Percentiles rank a stretch among this genome's conserved stretches.
These are phyloP conservation scores for Fomitopsis betulina DNA, from an alignment of 1,284 basidiomycete species.

Conservation along the genomic window DNA sequence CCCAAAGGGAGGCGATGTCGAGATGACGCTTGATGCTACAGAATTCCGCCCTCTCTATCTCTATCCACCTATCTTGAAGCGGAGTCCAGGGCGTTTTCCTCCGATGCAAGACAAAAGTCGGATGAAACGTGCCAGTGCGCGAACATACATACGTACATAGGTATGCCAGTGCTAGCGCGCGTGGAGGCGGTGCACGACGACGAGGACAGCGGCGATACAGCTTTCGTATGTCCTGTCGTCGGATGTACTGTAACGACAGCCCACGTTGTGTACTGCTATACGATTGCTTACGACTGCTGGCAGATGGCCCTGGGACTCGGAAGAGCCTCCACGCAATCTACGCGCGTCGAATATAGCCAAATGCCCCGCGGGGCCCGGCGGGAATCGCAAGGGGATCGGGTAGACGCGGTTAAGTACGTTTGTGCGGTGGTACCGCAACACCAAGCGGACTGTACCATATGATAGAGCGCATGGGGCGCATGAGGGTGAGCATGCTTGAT, in stretches of 20 bases:
- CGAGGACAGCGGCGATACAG: not conserved
- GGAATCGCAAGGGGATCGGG: not conserved
- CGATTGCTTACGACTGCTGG: not conserved
- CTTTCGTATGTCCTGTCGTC: not conserved
- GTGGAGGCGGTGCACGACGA: not conserved
- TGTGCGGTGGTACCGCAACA: not conserved
- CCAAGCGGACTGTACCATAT: not conserved
- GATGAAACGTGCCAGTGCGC: too few relatives aligned
- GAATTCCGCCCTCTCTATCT: not conserved
- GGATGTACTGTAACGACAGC: not conserved
- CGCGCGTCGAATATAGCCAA: not conserved
- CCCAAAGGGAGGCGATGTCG: not conserved
- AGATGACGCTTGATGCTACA: not conserved
- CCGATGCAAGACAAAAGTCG: too few relatives aligned
- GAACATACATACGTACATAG: not conserved
- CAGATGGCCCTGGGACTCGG: not conserved
- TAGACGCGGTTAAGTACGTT: not conserved
- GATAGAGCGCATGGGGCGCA: not conserved
- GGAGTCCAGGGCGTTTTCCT: not conserved
- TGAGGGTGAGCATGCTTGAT: not conserved
- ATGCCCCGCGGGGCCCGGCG: not conserved
- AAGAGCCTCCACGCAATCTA: too few relatives aligned
- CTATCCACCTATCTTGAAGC: not conserved
- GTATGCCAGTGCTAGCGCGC: not conserved
- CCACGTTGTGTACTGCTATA: not conserved